phyloP scores from a whole-genome alignment of 2,329 filamentous ascomycete species.

The Ascochyta lentis region DNA sequence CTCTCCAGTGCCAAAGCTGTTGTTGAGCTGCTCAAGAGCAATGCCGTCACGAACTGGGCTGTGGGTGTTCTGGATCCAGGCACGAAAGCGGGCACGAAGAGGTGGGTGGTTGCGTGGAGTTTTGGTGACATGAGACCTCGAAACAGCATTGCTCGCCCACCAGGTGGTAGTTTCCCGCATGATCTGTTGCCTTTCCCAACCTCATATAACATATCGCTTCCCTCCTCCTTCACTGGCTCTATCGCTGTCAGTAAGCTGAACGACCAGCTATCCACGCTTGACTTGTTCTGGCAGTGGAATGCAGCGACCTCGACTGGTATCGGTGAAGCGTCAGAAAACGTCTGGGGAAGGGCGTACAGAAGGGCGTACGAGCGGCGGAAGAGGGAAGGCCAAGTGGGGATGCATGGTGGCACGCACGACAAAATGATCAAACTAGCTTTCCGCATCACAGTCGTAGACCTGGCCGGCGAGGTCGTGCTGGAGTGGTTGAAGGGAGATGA shows the following conservation, averaged over 20 bases:
- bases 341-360: constrained; percentile 79
- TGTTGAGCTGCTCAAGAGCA: constrained; percentile 62
- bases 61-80: constrained; percentile 72
- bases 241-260: constrained; percentile 50
- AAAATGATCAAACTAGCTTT: constrained; percentile 31
- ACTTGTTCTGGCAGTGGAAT: constrained; percentile 72
- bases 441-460: constrained; percentile 44
- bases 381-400: constrained; percentile 25
- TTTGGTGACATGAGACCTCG: constrained; percentile 72
- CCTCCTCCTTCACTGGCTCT: constrained; percentile 36
- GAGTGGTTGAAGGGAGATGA: constrained; percentile 81
- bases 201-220: constrained; percentile 54
- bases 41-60: constrained; percentile 76
- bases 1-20: constrained; percentile 70
- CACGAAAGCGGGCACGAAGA: constrained; percentile 74
- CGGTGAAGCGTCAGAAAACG: constrained; percentile 71
- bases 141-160: constrained; percentile 48
- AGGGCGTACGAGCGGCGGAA: constrained; percentile 58
- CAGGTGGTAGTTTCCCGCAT: constrained; percentile 53
- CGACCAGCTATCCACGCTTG: constrained; percentile 61
- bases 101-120: constrained; percentile 92
- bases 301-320: constrained; percentile 60
- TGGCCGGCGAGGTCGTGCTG: constrained; percentile 52
- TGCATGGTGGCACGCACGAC: constrained; percentile 14
- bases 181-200: constrained; percentile 62